These are phyloP conservation scores for Sugiyamaella valdiviana DNA, from an alignment of 805 yeast genomes.

Conservation along the genomic window DNA sequence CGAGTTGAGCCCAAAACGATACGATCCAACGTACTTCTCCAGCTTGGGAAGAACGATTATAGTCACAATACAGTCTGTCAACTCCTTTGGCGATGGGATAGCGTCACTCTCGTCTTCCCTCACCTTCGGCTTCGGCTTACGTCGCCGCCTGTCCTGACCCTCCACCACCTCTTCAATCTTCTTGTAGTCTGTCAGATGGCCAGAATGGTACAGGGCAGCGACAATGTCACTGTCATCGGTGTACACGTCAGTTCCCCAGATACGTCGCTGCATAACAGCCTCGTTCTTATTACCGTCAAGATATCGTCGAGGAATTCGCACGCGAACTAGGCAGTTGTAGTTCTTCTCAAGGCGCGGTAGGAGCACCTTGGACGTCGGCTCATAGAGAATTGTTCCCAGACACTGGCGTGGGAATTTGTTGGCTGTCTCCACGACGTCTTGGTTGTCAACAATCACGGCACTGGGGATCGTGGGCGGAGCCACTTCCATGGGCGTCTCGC, in stretches of 20 bases:
- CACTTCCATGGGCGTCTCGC: background rate
- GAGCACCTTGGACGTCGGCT: conserved; percentile 20
- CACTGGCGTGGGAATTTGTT: conserved; percentile 39
- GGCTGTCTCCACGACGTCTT: conserved; percentile 38
- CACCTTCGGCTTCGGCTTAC: conserved; percentile 25
- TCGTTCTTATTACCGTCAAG: conserved; percentile 34
- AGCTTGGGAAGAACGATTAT: conserved; percentile 64
- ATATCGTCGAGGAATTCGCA: conserved; percentile 47
- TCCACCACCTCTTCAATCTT: conserved; percentile 18
- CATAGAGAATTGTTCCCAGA: conserved; percentile 53
- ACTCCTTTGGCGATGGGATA: conserved; percentile 2
- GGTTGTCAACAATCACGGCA: conserved; percentile 33
- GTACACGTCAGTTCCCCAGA: conserved; percentile 92
- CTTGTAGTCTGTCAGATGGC: conserved; percentile 41
- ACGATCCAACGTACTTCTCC: conserved; percentile 56
- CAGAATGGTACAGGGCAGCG: conserved; percentile 67
- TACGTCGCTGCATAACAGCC: conserved; percentile 43
- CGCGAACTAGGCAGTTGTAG: conserved; percentile 41
- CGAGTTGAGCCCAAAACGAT: conserved; percentile 63
- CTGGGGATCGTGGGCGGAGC: conserved; percentile 23
- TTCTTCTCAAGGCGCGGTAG: conserved; percentile 28
- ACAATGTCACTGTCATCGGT: conserved; percentile 90
- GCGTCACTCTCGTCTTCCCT: conserved; percentile 4
- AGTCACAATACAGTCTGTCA: conserved; percentile 49
- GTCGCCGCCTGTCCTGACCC: background rate